Conservation (phyloP, 192 early-diverging fungal genomes). For the Allomyces macrogynus region DNA sequence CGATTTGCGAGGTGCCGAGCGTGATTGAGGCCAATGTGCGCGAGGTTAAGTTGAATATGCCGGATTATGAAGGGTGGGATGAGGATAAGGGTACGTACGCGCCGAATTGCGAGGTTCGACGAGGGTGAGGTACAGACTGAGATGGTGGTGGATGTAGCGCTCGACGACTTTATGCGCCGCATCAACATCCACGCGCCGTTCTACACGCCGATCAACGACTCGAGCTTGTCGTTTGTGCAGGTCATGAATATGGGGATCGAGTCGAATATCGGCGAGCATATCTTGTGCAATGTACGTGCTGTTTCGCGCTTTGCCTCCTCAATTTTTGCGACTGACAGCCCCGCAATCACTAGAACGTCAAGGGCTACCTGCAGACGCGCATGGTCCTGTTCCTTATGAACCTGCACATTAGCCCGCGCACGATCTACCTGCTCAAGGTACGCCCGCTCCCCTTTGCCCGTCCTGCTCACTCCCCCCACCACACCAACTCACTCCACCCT, state of each 20-base stretch:
- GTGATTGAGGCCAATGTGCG: slow-evolving; percentile 59
- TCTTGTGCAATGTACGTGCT: slow-evolving; percentile 40
- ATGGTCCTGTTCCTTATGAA: slow-evolving; percentile 55
- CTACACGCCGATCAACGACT: slow-evolving; percentile 49
- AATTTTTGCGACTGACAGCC: too few species aligned
- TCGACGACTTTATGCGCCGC: slow-evolving; percentile 42
- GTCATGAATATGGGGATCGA: slow-evolving; percentile 16
- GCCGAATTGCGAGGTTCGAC: not conserved
- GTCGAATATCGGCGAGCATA: slow-evolving; percentile 50
- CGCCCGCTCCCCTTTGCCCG: too few species aligned
- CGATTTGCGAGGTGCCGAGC: slow-evolving; percentile 17
- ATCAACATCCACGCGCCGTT: slow-evolving; percentile 41
- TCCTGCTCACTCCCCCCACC: too few species aligned
- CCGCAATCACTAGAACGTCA: slow-evolving; percentile 27
- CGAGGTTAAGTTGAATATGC: slow-evolving; percentile 55
- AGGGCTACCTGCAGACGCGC: slow-evolving; percentile 55
- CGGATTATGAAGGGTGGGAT: slow-evolving; percentile 27
- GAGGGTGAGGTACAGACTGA: too few species aligned
- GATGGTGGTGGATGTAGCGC: too few species aligned
- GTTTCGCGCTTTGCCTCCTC: too few species aligned
- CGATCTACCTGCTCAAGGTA: not conserved
- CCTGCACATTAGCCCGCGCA: slow-evolving; percentile 28
- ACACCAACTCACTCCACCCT: too few species aligned
- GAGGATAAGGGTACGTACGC: not conserved
- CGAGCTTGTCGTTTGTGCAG: slow-evolving; percentile 44